Evolutionary conservation across 176 grass and related monocot genomes (phyloP).

Genomic region (Pontederia crassipes): DNA sequence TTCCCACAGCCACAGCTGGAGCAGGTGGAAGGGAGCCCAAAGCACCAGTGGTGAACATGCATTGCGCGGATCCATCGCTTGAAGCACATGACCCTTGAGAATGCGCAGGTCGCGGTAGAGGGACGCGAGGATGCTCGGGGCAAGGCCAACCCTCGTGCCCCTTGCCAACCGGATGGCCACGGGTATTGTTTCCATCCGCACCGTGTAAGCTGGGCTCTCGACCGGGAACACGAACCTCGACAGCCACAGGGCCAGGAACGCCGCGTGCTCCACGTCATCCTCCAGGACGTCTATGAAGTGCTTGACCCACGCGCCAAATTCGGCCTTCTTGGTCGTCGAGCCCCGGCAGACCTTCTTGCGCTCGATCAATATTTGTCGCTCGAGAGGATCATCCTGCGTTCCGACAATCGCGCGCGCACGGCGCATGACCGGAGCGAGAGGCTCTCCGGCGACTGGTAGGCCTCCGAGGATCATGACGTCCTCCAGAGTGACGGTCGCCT

Average conservation of each 20-base stretch:
- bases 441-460: conserved; percentile 32
- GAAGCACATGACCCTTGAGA: conserved; percentile 37
- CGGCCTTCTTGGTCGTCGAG: conserved; percentile 69
- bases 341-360: conserved; percentile 53
- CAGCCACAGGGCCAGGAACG: conserved; percentile 74
- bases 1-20: conserved; percentile 85
- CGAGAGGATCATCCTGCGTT: conserved; percentile 12
- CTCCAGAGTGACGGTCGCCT: conserved; percentile 64
- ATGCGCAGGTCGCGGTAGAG: conserved; percentile 67
- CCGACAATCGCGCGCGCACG: conserved; percentile 29
- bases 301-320: conserved; percentile 66
- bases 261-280: conserved; percentile 46
- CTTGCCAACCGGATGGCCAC: conserved; percentile 50
- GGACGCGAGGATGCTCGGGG: conserved; percentile 45
- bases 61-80: background rate
- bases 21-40: conserved; percentile 52
- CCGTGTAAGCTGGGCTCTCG: conserved; percentile 52
- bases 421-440: conserved; percentile 13
- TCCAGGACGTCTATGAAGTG: conserved; percentile 42
- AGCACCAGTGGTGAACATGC: conserved; percentile 32
- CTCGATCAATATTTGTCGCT: conserved; percentile 39
- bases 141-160: conserved; percentile 54
- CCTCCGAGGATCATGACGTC: conserved; percentile 52
- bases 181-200: conserved; percentile 45
- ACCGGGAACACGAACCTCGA: conserved; percentile 57